Percentiles rank a stretch among this genome's conserved stretches.
Conservation (phyloP, 352 stramenopile genomes). For the Phytophthora fragariaefolia region DNA sequence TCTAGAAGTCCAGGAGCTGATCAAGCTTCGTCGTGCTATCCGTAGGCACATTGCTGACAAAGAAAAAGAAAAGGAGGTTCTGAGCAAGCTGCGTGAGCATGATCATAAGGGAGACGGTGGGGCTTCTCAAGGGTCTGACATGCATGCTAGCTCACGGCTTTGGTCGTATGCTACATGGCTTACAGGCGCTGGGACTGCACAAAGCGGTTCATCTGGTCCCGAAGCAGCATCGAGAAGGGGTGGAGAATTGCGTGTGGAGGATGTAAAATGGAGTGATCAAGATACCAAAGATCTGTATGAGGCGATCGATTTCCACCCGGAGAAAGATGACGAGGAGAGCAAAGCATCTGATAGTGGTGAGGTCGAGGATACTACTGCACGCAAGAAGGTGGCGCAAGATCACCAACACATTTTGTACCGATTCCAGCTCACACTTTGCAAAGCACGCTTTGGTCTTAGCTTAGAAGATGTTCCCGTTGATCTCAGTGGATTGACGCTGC, state of each 20-base stretch:
- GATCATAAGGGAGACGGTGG: conserved; percentile 12
- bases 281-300: conserved; percentile 83
- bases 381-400: conserved; percentile 41
- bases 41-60: conserved; percentile 56
- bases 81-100: conserved; percentile 33
- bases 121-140: conserved; percentile 17
- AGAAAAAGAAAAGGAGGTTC: conserved; percentile 41
- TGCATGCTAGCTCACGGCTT: conserved; percentile 52
- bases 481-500: conserved; percentile 15
- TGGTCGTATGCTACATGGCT: conserved; percentile 86
- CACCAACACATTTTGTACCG: conserved; percentile 83
- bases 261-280: conserved; percentile 86
- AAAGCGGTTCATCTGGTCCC: conserved; percentile 15
- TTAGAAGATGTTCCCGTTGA: conserved; percentile 41
- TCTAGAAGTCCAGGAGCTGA: conserved; percentile 76
- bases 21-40: conserved; percentile 60
- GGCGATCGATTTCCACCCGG: conserved; percentile 83
- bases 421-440: conserved; percentile 65
- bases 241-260: conserved; percentile 39
- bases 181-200: conserved; percentile 31
- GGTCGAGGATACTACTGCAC: conserved; percentile 26
- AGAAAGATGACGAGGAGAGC: conserved; percentile 36
- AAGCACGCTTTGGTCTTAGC: conserved; percentile 61
- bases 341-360: conserved; percentile 26
- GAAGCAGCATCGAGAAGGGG: conserved; percentile 1